phyloP scores from a whole-genome alignment of 176 grass and related monocot genomes.

The Oryza glaberrima region DNA sequence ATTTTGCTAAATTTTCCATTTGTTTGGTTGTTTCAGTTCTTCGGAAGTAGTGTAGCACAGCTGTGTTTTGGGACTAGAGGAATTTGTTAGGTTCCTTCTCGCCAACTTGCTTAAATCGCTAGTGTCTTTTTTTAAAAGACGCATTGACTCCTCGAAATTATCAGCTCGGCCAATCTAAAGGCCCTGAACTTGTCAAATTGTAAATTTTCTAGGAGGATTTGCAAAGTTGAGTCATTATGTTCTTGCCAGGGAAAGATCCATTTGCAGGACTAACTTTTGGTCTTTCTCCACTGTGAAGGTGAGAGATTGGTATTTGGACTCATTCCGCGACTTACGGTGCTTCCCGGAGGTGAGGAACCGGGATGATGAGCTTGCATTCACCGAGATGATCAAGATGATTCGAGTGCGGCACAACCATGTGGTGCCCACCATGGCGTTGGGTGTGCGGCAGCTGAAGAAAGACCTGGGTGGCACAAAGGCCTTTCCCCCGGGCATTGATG shows the following conservation, averaged over 20 bases:
- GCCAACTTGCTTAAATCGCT: constrained; percentile 7
- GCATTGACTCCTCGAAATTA: constrained; percentile 22
- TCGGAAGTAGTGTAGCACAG: background rate
- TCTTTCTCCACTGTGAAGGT: constrained; percentile 48
- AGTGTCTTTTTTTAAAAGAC: background rate
- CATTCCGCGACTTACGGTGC: constrained; percentile 79
- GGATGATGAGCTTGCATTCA: constrained; percentile 76
- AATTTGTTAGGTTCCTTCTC: constrained; percentile 17
- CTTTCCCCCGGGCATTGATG: constrained; percentile 55
- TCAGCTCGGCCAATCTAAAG: background rate
- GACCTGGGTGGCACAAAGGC: constrained; percentile 55
- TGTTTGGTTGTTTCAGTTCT: background rate
- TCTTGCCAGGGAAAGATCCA: background rate
- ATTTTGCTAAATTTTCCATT: background rate
- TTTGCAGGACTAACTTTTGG: constrained; percentile 13
- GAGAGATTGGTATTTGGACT: constrained; percentile 87
- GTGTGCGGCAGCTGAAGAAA: constrained; percentile 84
- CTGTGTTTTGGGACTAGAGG: background rate
- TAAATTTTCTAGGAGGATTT: constrained; percentile 8
- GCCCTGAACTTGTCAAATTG: constrained; percentile 5
- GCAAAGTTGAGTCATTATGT: constrained; percentile 3
- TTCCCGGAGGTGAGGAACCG: constrained; percentile 60
- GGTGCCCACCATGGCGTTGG: constrained; percentile 86
- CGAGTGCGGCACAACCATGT: constrained; percentile 92
- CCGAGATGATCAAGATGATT: constrained; percentile 86